phyloP scores from a whole-genome alignment of 1,284 basidiomycete species.

The Microbotryum intermedium region DNA sequence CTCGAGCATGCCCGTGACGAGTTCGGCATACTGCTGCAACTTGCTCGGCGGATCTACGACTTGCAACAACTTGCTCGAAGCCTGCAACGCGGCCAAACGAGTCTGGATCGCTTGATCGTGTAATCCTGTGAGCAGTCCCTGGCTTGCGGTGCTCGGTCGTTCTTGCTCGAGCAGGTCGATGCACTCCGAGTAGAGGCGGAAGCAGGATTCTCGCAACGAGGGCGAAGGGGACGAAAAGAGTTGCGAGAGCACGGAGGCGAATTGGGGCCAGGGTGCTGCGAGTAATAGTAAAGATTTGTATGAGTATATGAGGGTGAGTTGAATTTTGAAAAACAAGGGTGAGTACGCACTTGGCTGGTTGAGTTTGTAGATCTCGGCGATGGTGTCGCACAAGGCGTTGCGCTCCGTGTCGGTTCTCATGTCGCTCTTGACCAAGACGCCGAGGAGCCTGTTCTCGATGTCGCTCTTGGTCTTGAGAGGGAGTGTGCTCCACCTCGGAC shows the following conservation, averaged over 20 bases:
- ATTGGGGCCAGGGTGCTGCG: conserved; percentile 1
- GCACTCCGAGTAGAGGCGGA: conserved; percentile 9
- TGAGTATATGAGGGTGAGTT: not conserved
- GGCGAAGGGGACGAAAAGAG: not conserved
- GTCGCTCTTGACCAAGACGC: not conserved
- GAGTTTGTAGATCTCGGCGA: not conserved
- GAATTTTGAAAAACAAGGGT: no score
- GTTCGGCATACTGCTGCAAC: not conserved
- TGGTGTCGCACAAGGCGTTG: conserved; percentile 2
- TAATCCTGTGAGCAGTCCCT: conserved; percentile 1
- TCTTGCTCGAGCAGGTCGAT: conserved; percentile 6
- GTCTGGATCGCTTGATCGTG: not conserved
- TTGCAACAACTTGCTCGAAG: no score
- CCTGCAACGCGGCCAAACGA: no score
- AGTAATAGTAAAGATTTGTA: not conserved
- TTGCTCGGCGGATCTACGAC: not conserved
- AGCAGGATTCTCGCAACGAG: conserved; percentile 1
- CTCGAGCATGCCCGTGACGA: conserved; percentile 5
- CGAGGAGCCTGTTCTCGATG: not conserved
- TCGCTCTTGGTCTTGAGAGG: not conserved
- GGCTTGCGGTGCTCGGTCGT: not conserved
- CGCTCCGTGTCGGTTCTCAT: conserved; percentile 2
- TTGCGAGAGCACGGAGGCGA: not conserved
- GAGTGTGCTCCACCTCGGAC: not conserved
- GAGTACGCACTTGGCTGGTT: not conserved